phyloP scores from a whole-genome alignment of 2,329 filamentous ascomycete species.

The Triangularia setosa region DNA sequence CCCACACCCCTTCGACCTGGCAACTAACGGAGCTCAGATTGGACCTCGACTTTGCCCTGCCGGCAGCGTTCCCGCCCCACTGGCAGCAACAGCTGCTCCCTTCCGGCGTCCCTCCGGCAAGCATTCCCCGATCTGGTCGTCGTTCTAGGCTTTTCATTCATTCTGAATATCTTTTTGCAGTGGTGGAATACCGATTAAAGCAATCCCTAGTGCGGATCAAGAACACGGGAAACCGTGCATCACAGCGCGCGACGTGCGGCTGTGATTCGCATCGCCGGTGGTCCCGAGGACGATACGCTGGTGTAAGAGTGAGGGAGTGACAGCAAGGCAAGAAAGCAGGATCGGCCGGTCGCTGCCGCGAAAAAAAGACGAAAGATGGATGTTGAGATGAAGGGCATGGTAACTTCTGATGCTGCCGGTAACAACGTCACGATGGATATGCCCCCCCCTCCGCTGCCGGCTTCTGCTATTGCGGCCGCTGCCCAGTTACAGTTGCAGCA shows the following conservation, averaged over 20 bases:
- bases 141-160: neutral
- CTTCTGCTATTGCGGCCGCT: neutral
- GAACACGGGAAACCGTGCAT: neutral
- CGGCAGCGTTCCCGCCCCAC: neutral
- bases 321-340: neutral
- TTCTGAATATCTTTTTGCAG: neutral
- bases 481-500: neutral
- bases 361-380: neutral
- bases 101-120: neutral
- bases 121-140: neutral
- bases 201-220: neutral
- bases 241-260: neutral
- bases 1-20: neutral
- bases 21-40: neutral
- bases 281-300: neutral
- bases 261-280: neutral
- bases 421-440: neutral
- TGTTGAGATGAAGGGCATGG: neutral
- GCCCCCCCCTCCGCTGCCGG: neutral
- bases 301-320: neutral
- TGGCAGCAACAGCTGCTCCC: neutral
- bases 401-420: neutral
- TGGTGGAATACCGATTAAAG: neutral
- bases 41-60: constrained; percentile 3
- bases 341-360: neutral